phyloP scores from a whole-genome alignment of 148 eudicot genomes.

The Chenopodium formosanum region DNA sequence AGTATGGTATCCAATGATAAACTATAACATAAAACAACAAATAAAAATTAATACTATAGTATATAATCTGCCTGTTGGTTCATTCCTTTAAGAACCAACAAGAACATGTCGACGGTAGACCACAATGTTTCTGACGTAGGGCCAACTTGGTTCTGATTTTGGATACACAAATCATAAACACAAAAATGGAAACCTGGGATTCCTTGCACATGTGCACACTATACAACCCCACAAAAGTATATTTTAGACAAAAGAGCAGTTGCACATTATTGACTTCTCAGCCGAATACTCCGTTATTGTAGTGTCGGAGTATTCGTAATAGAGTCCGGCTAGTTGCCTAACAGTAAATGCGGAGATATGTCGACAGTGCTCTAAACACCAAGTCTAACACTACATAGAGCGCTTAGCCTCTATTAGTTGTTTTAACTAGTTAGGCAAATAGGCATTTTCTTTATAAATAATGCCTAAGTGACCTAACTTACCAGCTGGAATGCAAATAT shows the following conservation, averaged over 20 bases:
- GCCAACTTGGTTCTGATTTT: slow-evolving; percentile 14
- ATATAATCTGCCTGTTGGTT: neutral
- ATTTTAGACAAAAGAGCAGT: neutral
- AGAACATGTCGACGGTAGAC: slow-evolving; percentile 30
- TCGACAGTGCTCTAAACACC: neutral
- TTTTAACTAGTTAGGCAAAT: neutral
- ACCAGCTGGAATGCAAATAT: neutral
- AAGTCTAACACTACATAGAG: neutral
- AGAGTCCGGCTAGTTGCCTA: neutral
- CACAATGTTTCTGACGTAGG: slow-evolving; percentile 9
- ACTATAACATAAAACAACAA: too few relatives aligned
- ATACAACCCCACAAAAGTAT: neutral
- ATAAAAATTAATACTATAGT: neutral
- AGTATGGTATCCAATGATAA: neutral
- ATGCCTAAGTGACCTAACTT: neutral
- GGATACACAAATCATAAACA: neutral
- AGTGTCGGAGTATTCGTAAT: too few relatives aligned
- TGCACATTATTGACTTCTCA: neutral
- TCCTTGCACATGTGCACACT: slow-evolving; percentile 27
- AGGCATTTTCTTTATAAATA: neutral
- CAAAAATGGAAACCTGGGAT: slow-evolving; percentile 18
- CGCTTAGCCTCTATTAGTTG: neutral
- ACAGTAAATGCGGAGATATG: neutral
- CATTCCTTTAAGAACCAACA: neutral
- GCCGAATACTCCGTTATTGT: neutral